A percentile compares a stretch with the other conserved stretches of the same genome.
Conservation (phyloP, 2,329 filamentous ascomycete genomes). For the Triangularia verruculosa region DNA sequence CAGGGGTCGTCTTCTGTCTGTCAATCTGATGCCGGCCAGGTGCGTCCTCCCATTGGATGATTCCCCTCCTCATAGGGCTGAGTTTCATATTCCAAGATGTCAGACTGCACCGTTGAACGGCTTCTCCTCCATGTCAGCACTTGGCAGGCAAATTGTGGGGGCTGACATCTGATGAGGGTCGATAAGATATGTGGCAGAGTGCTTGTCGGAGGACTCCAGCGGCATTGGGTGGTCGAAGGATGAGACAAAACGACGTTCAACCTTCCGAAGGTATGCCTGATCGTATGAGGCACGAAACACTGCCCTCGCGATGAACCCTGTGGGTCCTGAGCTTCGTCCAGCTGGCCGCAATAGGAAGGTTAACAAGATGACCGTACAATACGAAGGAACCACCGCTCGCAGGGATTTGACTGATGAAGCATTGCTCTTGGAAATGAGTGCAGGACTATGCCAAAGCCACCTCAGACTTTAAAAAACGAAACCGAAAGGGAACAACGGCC, state of each 20-base stretch:
- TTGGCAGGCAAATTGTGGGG: not conserved
- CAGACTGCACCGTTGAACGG: not conserved
- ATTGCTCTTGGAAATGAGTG: not conserved
- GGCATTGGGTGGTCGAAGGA: not conserved
- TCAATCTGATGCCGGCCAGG: not conserved
- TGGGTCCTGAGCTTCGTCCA: not conserved
- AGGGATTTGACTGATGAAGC: not conserved
- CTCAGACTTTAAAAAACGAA: not conserved
- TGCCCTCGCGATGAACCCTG: not conserved
- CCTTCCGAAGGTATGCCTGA: not conserved
- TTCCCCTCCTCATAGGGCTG: not conserved
- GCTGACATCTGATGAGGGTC: not conserved
- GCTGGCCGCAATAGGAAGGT: not conserved
- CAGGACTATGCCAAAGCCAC: not conserved
- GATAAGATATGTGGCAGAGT: not conserved
- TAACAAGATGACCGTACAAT: not conserved
- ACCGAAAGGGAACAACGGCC: not conserved
- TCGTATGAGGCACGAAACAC: not conserved
- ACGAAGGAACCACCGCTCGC: not conserved
- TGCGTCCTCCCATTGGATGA: not conserved
- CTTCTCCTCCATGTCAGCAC: not conserved
- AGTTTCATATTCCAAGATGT: not conserved
- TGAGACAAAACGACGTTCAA: not conserved
- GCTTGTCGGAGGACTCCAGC: not conserved
- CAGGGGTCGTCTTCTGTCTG: not conserved